Conservation (phyloP, 1,284 basidiomycete genomes). For the Rhodotorula sp. region DNA sequence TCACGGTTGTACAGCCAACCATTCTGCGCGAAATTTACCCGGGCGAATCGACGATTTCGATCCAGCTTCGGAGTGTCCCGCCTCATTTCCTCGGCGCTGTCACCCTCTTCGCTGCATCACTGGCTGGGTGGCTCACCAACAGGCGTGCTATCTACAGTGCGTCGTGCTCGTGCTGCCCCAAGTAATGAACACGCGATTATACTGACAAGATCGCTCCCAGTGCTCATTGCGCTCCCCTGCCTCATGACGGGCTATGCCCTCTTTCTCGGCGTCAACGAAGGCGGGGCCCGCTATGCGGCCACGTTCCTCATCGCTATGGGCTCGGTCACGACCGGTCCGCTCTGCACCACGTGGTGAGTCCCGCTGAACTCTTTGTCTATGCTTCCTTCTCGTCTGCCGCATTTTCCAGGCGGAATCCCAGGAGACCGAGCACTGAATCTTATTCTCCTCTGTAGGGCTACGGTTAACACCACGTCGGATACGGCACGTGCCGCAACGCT, state of each 20-base stretch:
- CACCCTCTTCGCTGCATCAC: neutral
- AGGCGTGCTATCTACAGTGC: neutral
- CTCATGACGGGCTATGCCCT: neutral
- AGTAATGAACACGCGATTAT: too few relatives aligned
- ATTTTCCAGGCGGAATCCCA: too few relatives aligned
- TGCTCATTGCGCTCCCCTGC: neutral
- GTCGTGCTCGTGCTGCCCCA: neutral
- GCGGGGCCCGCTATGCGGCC: neutral
- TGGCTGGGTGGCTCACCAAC: neutral
- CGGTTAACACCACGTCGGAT: neutral
- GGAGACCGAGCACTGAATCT: too few relatives aligned
- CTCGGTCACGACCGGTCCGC: neutral
- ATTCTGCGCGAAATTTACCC: neutral
- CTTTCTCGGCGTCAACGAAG: neutral
- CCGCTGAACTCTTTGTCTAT: too few relatives aligned
- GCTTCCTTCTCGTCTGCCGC: too few relatives aligned
- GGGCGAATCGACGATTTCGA: neutral
- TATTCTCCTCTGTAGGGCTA: neutral
- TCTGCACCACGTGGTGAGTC: neutral
- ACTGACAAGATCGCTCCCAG: neutral
- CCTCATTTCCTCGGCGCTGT: neutral
- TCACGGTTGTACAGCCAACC: neutral
- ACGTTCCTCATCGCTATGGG: neutral
- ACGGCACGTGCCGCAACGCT: neutral
- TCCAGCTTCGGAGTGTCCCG: neutral